Percentiles rank a stretch among this genome's conserved stretches.
These are phyloP conservation scores for Aspergillus carlsbadensis DNA, from an alignment of 495 filamentous ascomycete genomes.

Conservation along the genomic window DNA sequence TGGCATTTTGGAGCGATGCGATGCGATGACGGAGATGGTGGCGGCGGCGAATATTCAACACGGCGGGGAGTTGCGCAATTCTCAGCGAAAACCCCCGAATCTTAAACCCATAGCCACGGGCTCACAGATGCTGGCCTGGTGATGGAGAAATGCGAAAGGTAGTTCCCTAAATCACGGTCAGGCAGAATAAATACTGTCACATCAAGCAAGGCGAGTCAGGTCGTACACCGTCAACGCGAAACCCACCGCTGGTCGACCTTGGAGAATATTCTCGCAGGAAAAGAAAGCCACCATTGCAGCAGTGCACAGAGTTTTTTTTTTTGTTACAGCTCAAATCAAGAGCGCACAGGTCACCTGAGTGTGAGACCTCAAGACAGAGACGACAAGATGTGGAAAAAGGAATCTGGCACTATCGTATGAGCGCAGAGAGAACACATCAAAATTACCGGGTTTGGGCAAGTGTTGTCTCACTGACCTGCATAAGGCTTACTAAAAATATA, in stretches of 20 bases:
- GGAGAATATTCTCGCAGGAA: background rate
- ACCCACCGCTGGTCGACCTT: background rate
- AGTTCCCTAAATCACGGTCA: background rate
- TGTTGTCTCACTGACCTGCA: conserved; percentile 11
- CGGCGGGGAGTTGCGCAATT: background rate
- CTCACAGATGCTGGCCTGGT: background rate
- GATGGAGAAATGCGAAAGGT: background rate
- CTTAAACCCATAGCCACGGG: background rate
- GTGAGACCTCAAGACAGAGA: conserved; percentile 1
- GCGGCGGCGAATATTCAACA: background rate
- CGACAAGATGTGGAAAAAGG: conserved; percentile 5
- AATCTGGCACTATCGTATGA: conserved; percentile 5
- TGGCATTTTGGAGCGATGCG: conserved; percentile 11
- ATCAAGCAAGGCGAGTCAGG: background rate
- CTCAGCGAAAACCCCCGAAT: background rate
- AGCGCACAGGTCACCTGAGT: conserved; percentile 12
- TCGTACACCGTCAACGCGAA: background rate
- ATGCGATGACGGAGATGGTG: background rate
- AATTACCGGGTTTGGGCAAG: conserved; percentile 3
- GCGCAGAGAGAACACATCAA: background rate
- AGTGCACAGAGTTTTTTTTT: background rate
- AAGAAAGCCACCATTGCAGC: conserved; percentile 6
- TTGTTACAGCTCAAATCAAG: conserved; percentile 6
- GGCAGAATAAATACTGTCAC: background rate
- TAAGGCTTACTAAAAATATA: background rate